phyloP scores from a whole-genome alignment of 2,329 filamentous ascomycete species.

The Lasiodiplodia theobromae region DNA sequence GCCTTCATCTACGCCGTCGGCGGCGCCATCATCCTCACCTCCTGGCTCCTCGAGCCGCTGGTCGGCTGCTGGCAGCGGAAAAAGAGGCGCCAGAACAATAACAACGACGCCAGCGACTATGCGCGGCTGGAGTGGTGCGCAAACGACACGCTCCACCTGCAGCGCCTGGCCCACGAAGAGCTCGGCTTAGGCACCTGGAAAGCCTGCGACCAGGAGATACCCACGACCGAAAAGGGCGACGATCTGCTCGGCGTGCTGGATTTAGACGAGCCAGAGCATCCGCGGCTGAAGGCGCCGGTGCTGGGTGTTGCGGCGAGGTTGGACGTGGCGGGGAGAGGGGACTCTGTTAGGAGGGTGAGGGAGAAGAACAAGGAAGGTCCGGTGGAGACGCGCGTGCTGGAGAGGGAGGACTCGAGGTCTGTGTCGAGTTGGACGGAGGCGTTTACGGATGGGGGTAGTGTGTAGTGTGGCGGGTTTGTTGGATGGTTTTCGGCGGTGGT shows the following conservation, averaged over 20 bases:
- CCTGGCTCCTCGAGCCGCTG: slow-evolving; percentile 17
- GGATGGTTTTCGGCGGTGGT: no score
- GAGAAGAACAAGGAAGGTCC: no score
- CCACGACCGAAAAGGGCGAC: background rate
- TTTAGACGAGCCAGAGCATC: background rate
- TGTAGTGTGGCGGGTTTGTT: background rate
- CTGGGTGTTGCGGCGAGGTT: background rate
- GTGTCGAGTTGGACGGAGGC: slow-evolving; percentile 10
- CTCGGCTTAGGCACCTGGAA: background rate
- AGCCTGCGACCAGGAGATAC: background rate
- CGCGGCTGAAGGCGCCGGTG: slow-evolving; percentile 4
- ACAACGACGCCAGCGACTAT: background rate
- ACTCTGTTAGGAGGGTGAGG: background rate
- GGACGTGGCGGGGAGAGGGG: background rate
- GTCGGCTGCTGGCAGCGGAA: background rate
- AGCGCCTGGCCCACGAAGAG: slow-evolving; percentile 28
- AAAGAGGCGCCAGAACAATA: no score
- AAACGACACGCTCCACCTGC: slow-evolving; percentile 27
- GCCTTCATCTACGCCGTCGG: slow-evolving; percentile 35
- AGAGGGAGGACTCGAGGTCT: background rate
- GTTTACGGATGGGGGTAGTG: background rate
- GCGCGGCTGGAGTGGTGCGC: slow-evolving; percentile 4
- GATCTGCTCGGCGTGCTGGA: background rate
- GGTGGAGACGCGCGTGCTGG: background rate
- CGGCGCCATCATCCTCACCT: slow-evolving; percentile 34